These are phyloP conservation scores for Erodium chrysanthum DNA, from an alignment of 441 rosid species.

Conservation along the genomic window DNA sequence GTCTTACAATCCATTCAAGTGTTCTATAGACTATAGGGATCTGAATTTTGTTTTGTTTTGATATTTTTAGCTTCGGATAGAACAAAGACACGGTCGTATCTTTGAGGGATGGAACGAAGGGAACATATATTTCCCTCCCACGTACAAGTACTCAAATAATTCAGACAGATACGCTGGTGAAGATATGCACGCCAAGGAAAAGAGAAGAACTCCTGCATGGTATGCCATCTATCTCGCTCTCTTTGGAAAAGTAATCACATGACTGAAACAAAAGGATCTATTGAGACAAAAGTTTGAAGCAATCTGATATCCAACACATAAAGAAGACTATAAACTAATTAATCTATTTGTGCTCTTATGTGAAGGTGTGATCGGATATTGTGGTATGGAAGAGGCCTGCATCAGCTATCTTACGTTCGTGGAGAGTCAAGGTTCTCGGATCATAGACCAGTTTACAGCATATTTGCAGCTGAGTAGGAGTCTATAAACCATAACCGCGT, in stretches of 20 bases:
- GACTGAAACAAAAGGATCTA: neutral
- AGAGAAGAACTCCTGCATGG: slow-evolving; percentile 98
- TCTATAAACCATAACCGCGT: slow-evolving; percentile 43
- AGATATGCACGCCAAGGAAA: slow-evolving; percentile 68
- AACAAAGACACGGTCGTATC: slow-evolving; percentile 61
- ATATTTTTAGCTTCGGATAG: slow-evolving; percentile 57
- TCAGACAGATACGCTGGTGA: slow-evolving; percentile 93
- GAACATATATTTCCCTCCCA: slow-evolving; percentile 84
- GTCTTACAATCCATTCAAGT: neutral
- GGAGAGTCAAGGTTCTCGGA: slow-evolving; percentile 98
- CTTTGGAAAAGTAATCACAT: no score
- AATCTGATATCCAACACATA: neutral
- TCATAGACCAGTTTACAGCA: slow-evolving; percentile 85
- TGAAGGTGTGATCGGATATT: slow-evolving; percentile 95
- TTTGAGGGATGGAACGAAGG: slow-evolving; percentile 97
- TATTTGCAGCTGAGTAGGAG: slow-evolving; percentile 76
- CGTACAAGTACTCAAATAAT: slow-evolving; percentile 91
- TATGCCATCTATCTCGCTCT: slow-evolving; percentile 14
- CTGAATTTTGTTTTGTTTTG: slow-evolving; percentile 17
- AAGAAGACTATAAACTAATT: no score
- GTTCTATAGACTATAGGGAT: slow-evolving; percentile 7
- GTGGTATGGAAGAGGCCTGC: slow-evolving; percentile 82
- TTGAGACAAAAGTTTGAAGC: neutral
- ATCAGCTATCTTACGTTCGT: slow-evolving; percentile 75
- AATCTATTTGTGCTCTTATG: slow-evolving; percentile 5